These are phyloP conservation scores for Pseudogymnoascus destructans DNA, from an alignment of 2,329 filamentous ascomycete genomes.

Conservation along the genomic window DNA sequence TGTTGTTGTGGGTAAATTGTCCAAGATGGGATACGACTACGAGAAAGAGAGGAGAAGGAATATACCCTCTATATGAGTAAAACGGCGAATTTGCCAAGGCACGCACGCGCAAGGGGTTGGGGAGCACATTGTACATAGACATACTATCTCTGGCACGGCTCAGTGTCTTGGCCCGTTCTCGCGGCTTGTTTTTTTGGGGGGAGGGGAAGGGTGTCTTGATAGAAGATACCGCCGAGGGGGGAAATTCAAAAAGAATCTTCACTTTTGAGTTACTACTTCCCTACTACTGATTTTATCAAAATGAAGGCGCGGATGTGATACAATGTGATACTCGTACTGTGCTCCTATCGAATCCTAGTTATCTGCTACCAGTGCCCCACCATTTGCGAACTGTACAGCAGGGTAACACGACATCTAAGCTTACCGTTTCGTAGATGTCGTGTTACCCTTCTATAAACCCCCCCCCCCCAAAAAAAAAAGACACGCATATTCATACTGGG, in stretches of 20 bases:
- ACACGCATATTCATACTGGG: no score
- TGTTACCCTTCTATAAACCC: no score
- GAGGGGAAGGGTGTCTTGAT: neutral
- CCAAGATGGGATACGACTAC: neutral
- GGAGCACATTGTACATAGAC: neutral
- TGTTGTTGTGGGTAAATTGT: neutral
- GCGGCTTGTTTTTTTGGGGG: neutral
- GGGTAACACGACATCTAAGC: no score
- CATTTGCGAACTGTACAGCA: no score
- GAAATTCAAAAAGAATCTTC: neutral
- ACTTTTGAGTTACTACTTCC: neutral
- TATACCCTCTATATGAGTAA: neutral
- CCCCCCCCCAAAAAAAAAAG: no score
- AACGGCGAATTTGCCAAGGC: neutral
- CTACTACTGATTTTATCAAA: neutral
- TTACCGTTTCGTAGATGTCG: no score
- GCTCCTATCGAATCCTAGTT: no score
- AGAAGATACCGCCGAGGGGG: neutral
- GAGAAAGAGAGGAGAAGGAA: neutral
- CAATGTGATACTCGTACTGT: no score
- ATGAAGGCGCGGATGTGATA: neutral
- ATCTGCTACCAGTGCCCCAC: no score
- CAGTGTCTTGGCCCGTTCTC: neutral
- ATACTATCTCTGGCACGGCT: neutral
- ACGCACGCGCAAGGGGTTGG: neutral